Evolutionary conservation across 106 monocot species (phyloP), one percentile per base, ranked within the genome.

Genomic region (Chionographis japonica): DNA sequence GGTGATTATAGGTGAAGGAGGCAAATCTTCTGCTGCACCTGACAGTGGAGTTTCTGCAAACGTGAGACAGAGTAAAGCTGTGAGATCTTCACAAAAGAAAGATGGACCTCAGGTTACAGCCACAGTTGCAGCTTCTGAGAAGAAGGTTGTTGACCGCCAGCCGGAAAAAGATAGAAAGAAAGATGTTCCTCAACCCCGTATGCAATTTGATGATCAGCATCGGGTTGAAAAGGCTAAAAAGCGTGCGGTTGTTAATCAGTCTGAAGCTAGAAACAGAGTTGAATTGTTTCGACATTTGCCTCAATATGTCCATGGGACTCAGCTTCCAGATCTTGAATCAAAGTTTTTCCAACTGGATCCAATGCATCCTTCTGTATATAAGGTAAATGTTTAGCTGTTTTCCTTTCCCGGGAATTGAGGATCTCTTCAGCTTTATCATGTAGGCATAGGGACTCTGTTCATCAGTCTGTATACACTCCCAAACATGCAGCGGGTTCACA

Each of bases 251-350:
- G 92, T 92, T 9, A 86, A 77, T 73, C 92, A 92, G 65, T 74
- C 68, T 68, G 92, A 97, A 86, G 84, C 89, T 50, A 79, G 78
- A 72, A 97, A 97, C 18, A 84, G 81, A 72, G 95, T 92, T 78
- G 95, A 97, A 57, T 74, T 97, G 64, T 97, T 97, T 63, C 71
- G 95, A 54, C 95, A 97, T 70, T 77, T 97, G 52, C 95, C 95
- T 52, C 95, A 97, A 60, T 97, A 92, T 73, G 78, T 80, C 3
- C 95, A 92, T 78, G 92, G 95, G 15, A 86, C 89, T 59, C 92
- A 92, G 50, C 78, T 92, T 65, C 92, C 86, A 56, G 86, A 92
- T 70, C 84, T 89, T 12, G 89, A 97, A 58, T 77, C 88, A 56
- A 97, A 81, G 39, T 86, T 92, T 69, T 97, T 92, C 67, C 89